These are phyloP conservation scores for Fraxinus greggii DNA, from an alignment of 305 asterid species.

Conservation along the genomic window DNA sequence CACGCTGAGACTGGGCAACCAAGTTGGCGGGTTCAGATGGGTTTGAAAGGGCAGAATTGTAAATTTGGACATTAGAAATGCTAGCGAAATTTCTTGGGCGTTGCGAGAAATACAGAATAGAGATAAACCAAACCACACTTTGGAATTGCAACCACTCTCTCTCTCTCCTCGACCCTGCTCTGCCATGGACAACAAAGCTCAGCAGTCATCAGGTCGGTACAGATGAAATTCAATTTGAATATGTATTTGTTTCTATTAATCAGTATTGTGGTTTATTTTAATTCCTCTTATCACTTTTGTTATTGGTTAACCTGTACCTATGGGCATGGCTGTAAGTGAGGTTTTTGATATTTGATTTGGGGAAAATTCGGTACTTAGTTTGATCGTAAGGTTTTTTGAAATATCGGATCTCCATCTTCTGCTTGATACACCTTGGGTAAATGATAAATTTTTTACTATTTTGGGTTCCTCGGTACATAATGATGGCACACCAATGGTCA, in stretches of 20 bases:
- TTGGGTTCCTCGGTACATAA: not conserved
- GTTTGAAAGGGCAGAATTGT: slow-evolving; percentile 32
- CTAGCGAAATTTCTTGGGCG: slow-evolving; percentile 32
- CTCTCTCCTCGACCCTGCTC: not conserved
- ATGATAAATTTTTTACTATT: not conserved
- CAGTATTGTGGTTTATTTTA: not conserved
- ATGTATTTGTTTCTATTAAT: not conserved
- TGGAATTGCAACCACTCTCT: slow-evolving; percentile 14
- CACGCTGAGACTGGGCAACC: not conserved
- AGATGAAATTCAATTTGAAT: not conserved
- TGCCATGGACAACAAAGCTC: slow-evolving; percentile 44
- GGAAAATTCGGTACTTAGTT: not conserved
- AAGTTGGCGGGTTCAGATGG: not conserved
- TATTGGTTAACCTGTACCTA: not conserved
- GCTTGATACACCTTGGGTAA: not conserved
- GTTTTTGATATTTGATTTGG: slow-evolving; percentile 7
- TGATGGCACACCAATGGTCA: not conserved
- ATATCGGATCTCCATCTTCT: not conserved
- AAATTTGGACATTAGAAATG: not conserved
- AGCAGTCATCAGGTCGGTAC: slow-evolving; percentile 39
- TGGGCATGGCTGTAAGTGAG: not conserved
- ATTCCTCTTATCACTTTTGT: slow-evolving; percentile 6
- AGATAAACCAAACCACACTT: slow-evolving; percentile 18
- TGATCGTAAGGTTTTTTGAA: not conserved
- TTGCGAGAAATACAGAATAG: slow-evolving; percentile 13